A percentile compares a stretch with the other conserved stretches of the same genome.
phyloP scores from a whole-genome alignment of 2,329 filamentous ascomycete genomes.

The Aplosporella prunicola region DNA sequence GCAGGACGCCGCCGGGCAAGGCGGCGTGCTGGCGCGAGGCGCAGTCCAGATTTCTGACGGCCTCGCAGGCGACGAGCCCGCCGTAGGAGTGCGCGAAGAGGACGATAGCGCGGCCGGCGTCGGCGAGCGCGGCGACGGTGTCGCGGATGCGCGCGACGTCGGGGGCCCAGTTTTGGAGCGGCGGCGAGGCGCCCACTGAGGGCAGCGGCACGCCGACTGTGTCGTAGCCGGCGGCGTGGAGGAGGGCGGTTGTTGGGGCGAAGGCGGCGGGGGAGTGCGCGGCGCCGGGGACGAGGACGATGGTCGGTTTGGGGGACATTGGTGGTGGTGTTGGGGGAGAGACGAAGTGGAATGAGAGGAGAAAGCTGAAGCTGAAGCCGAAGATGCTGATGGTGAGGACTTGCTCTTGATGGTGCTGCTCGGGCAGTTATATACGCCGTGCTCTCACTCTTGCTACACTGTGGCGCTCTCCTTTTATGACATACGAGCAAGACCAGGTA shows the following conservation, averaged over 20 bases:
- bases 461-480: too few relatives aligned
- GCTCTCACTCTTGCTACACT: too few relatives aligned
- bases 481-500: too few relatives aligned
- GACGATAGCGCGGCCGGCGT: conserved; percentile 32
- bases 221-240: conserved; percentile 24
- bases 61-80: conserved; percentile 32
- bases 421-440: too few relatives aligned
- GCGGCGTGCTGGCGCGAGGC: not conserved
- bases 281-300: conserved; percentile 30
- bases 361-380: too few relatives aligned
- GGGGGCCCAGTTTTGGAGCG: conserved; percentile 21
- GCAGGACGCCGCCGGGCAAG: not conserved
- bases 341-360: too few relatives aligned
- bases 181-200: conserved; percentile 18
- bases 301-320: conserved; percentile 20
- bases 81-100: conserved; percentile 37
- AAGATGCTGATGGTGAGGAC: too few relatives aligned
- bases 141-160: conserved; percentile 27
- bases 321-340: conserved; percentile 10
- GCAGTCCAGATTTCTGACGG: conserved; percentile 6
- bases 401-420: too few relatives aligned
- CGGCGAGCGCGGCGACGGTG: conserved; percentile 21
- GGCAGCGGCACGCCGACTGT: conserved; percentile 21
- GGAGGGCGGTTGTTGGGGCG: conserved; percentile 18
- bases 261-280: conserved; percentile 27